Evolutionary conservation across 75 land plant species (phyloP), one percentile per base, ranked within the genome.

Genomic region (Azolla pinnata): DNA sequence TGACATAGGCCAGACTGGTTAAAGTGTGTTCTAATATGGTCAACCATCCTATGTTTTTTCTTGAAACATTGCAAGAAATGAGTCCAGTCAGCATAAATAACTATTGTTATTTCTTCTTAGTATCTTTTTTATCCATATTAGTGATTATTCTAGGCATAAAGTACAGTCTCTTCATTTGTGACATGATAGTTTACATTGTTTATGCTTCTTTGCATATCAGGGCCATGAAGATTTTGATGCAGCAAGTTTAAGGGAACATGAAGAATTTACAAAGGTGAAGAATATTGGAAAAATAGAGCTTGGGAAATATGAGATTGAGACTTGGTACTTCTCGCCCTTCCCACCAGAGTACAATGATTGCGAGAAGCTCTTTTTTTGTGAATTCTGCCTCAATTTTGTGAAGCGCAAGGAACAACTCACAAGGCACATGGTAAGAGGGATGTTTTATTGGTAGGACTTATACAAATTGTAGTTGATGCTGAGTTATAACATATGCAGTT

Each of bases 241-340:
- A 57, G 97, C 95, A 9, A 88, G 95, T 58, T 69, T 92, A 50
- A 69, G 97, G 24, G 97, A 92, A 54, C 97, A 92, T 59, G 97
- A 92, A 59, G 97, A 92, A 70, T 84, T 92, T 42, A 92, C 97
- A 30, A 92, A 92, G 76, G 97, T 92, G 55, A 92, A 92, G 64
- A 92, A 92, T 46, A 88, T 92, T 42, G 76, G 81, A 31, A 92
- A 78, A 29, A 83, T 92, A 70, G 97, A 92, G 61, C 90, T 92
- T 62, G 97, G 97, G 33, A 82, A 77, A 69, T 92, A 92, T 83
- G 95, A 91, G 74, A 91, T 91, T 40, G 97, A 91, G 53, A 88
- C 97, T 33, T 91, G 97, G 97, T 91, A 91, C 47, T 91, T 91
- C 65, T 91, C 95, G 14, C 97, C 97, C 3, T 91, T 91, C 72